Evolutionary conservation across 2,329 filamentous ascomycete species (phyloP), one percentile per base, ranked within the genome.

Genomic region (Corynespora cassiicola): DNA sequence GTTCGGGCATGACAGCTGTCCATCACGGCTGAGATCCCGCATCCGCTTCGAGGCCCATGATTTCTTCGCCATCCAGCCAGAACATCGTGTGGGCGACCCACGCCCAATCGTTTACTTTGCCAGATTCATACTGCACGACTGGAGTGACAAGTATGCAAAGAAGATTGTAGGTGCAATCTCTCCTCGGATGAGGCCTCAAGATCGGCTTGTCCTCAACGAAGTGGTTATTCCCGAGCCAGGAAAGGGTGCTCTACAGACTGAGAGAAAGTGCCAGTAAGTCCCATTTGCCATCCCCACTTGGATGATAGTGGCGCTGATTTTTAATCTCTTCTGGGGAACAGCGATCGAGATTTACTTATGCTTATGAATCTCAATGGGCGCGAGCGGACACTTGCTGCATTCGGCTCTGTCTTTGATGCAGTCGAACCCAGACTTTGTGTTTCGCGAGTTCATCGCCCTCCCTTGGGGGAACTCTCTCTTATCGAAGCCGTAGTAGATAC

Each of bases 41-140:
- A 18, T 41, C 6, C 20, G 18, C 9, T 41, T 35, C 23, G 20
- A n/a, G 11, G 31, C 19, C 12, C 26, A 35, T 17, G 31, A 35
- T 21, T 36, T 52, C 34, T 52, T 48, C 36, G 32, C 20, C 7
- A 18, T 20, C 12, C 50, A 53, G 20, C 48, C 50, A 12, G 22
- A 32, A 10, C 32, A 43, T 10, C 9, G 5, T 21, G 25, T 24
- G 14, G 50, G 37, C 7, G 31, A 37, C 12, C 8, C 23, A 22
- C n/a, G 31, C 19, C n/a, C 30, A 10, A 23, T 24, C 9, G 36
- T 52, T 7, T 53, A 46, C 33, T 33, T 64, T 11, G 53, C 68
- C 31, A 59, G 63, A 7, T 57, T 61, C 37, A 62, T 65, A 25
- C 53, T 64, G 41, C 62, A 66, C 32, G 56, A 65, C 37, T 66